These are phyloP conservation scores for Sequoia sempervirens DNA, from an alignment of 75 land plant genomes.

Conservation along the genomic window DNA sequence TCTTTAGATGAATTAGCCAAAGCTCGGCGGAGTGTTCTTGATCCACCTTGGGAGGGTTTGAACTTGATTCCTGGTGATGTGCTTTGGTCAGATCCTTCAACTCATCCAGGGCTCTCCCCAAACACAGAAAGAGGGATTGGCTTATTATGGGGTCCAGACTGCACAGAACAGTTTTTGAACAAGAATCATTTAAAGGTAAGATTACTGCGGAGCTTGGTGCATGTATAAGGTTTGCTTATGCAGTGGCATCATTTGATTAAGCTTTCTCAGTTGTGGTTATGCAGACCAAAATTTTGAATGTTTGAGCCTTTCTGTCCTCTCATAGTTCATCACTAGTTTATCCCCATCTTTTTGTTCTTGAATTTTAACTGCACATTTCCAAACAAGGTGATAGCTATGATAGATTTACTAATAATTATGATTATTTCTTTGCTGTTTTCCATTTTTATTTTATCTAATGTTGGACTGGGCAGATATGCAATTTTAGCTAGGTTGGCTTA, in stretches of 20 bases:
- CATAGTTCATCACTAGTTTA: not conserved
- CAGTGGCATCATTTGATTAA: not conserved
- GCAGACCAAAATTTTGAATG: not conserved
- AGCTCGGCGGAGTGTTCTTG: slow-evolving; percentile 77
- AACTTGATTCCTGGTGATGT: slow-evolving; percentile 89
- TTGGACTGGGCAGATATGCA: not conserved
- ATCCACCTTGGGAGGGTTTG: slow-evolving; percentile 82
- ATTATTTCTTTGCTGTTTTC: not conserved
- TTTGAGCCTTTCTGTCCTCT: not conserved
- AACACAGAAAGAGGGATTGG: slow-evolving; percentile 92
- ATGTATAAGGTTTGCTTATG: not conserved
- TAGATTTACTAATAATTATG: not conserved
- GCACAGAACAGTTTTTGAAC: slow-evolving; percentile 80
- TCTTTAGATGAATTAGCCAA: slow-evolving; percentile 68
- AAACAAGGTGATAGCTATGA: not conserved
- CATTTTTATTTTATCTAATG: not conserved
- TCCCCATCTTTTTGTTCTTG: not conserved
- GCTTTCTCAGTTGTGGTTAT: not conserved
- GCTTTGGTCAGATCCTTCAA: slow-evolving; percentile 95
- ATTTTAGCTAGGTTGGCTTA: not conserved
- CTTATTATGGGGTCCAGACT: slow-evolving; percentile 88
- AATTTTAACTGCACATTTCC: not conserved
- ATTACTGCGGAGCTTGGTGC: not conserved
- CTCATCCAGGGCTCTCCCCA: slow-evolving; percentile 62
- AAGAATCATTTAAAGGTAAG: slow-evolving; percentile 71